Conservation (phyloP, 352 stramenopile genomes). For the Phytophthora cajani region DNA sequence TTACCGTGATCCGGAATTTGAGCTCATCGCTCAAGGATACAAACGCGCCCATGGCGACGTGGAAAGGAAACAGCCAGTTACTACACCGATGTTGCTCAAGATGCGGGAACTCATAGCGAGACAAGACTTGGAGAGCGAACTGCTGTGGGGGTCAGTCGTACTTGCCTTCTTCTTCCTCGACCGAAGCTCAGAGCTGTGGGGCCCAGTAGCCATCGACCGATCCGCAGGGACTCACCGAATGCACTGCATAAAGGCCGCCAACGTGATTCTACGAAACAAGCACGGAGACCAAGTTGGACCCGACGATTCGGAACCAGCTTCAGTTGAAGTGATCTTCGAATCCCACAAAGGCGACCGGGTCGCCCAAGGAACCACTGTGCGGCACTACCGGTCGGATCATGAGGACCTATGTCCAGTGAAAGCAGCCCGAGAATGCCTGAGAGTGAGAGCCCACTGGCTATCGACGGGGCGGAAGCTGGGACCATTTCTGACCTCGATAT, state of each 20-base stretch:
- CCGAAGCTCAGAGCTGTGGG: background rate
- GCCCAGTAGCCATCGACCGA: constrained; percentile 6
- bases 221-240: background rate
- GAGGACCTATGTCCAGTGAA: too few species aligned
- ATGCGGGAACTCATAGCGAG: background rate
- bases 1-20: background rate
- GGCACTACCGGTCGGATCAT: too few species aligned
- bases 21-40: background rate
- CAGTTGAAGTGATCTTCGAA: too few species aligned
- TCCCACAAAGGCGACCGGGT: too few species aligned
- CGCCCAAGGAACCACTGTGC: too few species aligned
- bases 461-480: too few species aligned
- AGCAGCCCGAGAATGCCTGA: too few species aligned
- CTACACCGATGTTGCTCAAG: background rate
- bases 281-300: too few species aligned
- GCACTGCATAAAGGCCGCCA: too few species aligned
- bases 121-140: background rate
- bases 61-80: background rate
- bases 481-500: background rate
- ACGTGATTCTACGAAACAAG: too few species aligned
- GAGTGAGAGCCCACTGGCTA: too few species aligned
- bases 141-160: background rate
- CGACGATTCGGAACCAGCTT: too few species aligned
- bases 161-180: background rate
- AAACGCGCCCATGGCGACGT: background rate